Base-by-base conservation (phyloP, 1,139 yeast genomes). In the Taphrina sp. region DNA sequence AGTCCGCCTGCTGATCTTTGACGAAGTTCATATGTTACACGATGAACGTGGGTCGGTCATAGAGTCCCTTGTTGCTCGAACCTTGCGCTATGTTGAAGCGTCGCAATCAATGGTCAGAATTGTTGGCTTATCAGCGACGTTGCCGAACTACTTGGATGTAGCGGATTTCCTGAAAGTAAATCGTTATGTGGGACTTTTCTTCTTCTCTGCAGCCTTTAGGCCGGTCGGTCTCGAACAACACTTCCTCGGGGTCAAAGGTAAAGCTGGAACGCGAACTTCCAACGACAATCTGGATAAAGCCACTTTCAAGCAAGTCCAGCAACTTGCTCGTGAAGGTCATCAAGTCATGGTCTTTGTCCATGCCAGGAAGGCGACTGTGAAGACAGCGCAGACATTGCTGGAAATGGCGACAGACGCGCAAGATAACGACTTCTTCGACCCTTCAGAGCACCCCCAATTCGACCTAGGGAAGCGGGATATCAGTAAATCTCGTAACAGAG, bases 11-110 rank as follows among this genome's bases (percentile, higher is more conserved):
- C 72, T 92, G 56, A 86, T 92, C 60, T 89, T 92, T 61, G 99
- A 92, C 75, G 99, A 92, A 71, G 97, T 92, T 0, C 99, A 92
- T 76, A 74, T 92, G 64, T 76, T 92, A 60, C 97, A 94, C 66
- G 99, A 92, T 77, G 99, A 94, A 60, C 80, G 98, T 72, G 99
- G 99, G 62, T 88, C 97, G 2, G 98, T 92, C 7, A 87, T 92
- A 59, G 99, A 92, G 69, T 88, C 96, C 0, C 75, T 92, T 59
- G 97, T 92, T 5, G 96, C 98, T 0, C 80, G 99, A 69, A 94
- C 98, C 0, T 75, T 90, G 61, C 75, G 98, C 60, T 96, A 90
- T 66, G 97, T 92, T 5, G 97, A 92, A 68, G 81, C 95, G 60
- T 79, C 94, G 0, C 98, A 92, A 67, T 83, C 86, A 60, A 85